Percentiles rank a stretch among this genome's conserved stretches.
These are phyloP conservation scores for Cladosporium velox DNA, from an alignment of 2,329 filamentous ascomycete genomes.

Conservation along the genomic window DNA sequence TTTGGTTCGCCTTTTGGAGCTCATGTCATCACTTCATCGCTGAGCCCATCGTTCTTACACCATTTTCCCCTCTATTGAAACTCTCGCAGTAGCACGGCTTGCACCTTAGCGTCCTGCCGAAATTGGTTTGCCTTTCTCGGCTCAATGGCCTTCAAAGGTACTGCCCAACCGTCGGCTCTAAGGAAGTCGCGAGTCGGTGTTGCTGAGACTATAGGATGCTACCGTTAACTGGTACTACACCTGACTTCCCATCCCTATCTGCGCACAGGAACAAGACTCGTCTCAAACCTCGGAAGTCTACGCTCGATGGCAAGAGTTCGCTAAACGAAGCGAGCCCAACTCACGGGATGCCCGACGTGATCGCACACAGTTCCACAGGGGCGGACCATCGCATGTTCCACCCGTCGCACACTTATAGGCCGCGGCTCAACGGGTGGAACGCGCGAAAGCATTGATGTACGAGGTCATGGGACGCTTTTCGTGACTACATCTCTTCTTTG, in stretches of 20 bases:
- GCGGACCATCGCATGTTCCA: constrained; percentile 3
- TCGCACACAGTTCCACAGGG: not conserved
- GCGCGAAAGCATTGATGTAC: not conserved
- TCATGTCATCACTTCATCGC: not conserved
- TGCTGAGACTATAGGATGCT: not conserved
- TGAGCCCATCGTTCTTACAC: not conserved
- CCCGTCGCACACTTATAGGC: not conserved
- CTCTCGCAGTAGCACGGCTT: not conserved
- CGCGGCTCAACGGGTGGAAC: constrained; percentile 4
- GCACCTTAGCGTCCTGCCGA: not conserved
- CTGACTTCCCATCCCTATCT: not conserved
- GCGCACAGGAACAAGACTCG: not conserved
- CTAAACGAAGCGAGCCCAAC: not conserved
- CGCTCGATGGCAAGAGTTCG: not conserved
- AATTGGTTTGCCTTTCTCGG: not conserved
- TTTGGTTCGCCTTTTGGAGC: not conserved
- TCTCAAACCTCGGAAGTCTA: not conserved
- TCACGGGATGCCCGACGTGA: not conserved
- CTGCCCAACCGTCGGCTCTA: not conserved
- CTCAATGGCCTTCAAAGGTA: not conserved
- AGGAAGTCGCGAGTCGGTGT: not conserved
- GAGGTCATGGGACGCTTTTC: not conserved
- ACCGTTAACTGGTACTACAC: not conserved
- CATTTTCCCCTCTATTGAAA: not conserved
- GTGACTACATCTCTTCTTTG: not conserved